Conservation (phyloP, 345 rosid genomes). For the Populus davidiana region DNA sequence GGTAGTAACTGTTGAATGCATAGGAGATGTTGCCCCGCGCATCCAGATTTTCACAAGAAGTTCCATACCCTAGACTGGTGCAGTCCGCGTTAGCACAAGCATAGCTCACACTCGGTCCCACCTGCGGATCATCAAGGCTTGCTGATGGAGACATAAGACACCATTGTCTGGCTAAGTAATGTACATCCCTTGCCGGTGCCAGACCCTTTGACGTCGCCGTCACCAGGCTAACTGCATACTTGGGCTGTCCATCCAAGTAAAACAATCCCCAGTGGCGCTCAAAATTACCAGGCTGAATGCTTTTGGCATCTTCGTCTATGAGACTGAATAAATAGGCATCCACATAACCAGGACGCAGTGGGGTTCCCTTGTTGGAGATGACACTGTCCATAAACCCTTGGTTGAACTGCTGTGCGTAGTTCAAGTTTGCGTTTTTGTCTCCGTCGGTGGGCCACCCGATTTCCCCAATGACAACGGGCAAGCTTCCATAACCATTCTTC, state of each 20-base stretch:
- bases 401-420: slow-evolving; percentile 22
- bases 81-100: slow-evolving; percentile 68
- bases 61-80: slow-evolving; percentile 58
- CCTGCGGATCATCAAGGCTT: slow-evolving; percentile 45
- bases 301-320: slow-evolving; percentile 25
- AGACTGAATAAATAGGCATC: slow-evolving; percentile 28
- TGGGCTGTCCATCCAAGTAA: slow-evolving; percentile 26
- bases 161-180: slow-evolving; percentile 50
- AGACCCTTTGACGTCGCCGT: slow-evolving; percentile 26
- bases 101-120: slow-evolving; percentile 55
- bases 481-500: slow-evolving; percentile 19
- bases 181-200: slow-evolving; percentile 44
- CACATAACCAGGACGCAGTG: slow-evolving; percentile 14
- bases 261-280: slow-evolving; percentile 33
- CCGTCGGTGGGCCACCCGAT: slow-evolving; percentile 33
- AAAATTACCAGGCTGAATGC: slow-evolving; percentile 23
- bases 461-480: slow-evolving; percentile 22
- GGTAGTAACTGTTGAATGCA: slow-evolving; percentile 66
- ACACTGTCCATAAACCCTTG: slow-evolving; percentile 18
- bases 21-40: slow-evolving; percentile 52
- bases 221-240: slow-evolving; percentile 12
- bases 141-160: slow-evolving; percentile 48
- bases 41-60: slow-evolving; percentile 49
- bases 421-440: slow-evolving; percentile 20
- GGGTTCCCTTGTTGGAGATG: slow-evolving; percentile 16